Evolutionary conservation across 2,329 filamentous ascomycete genomes (phyloP).

Genomic region (Chaetoscypha palmicola): DNA sequence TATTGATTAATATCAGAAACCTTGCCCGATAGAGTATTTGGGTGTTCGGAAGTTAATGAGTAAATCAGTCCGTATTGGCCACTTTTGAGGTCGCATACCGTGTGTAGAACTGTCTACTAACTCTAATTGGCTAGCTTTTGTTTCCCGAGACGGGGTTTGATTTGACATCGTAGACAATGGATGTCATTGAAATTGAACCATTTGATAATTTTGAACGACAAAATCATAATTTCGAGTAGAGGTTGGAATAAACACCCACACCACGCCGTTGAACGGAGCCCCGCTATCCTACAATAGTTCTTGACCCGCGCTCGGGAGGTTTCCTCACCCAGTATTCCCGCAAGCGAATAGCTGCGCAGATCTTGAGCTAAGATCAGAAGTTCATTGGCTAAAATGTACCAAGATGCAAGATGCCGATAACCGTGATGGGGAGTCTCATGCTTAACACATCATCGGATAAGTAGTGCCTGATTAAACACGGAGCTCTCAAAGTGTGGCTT

Average conservation of each 20-base stretch:
- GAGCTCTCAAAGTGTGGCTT: too few species aligned
- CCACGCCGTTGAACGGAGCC: too few species aligned
- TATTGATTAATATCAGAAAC: constrained; percentile 32
- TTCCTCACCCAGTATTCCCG: constrained; percentile 9
- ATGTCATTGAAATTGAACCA: neutral
- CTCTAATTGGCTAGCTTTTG: constrained; percentile 12
- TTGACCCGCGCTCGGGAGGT: too few species aligned
- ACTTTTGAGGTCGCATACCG: neutral
- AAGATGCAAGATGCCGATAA: too few species aligned
- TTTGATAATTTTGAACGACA: neutral
- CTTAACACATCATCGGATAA: too few species aligned
- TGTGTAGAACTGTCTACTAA: constrained; percentile 4
- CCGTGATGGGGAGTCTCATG: too few species aligned
- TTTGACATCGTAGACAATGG: too few species aligned
- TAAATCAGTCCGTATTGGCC: neutral
- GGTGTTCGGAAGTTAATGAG: constrained; percentile 9
- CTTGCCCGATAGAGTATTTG: constrained; percentile 16
- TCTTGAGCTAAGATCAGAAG: too few species aligned
- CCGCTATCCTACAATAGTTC: too few species aligned
- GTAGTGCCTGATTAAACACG: too few species aligned
- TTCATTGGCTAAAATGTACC: too few species aligned
- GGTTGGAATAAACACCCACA: neutral
- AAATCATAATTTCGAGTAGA: neutral
- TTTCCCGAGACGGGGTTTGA: neutral
- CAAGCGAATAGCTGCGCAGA: constrained; percentile 2